phyloP scores from a whole-genome alignment of 2,329 filamentous ascomycete genomes.

The Calonectria pauciramosa region DNA sequence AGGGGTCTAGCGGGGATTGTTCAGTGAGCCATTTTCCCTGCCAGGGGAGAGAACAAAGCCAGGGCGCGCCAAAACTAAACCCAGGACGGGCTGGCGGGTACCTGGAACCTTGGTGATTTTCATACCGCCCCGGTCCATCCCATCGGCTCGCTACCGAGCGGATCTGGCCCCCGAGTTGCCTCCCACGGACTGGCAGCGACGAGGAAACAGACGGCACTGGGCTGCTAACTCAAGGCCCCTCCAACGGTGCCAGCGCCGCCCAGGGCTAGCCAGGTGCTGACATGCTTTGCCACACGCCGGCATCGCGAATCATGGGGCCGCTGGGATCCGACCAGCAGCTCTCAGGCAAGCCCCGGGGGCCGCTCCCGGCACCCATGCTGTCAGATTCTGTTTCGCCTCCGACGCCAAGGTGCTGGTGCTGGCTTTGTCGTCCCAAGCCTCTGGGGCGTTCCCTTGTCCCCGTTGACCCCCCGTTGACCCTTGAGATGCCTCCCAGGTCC shows the following conservation, averaged over 20 bases:
- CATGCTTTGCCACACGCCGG: conserved; percentile 20
- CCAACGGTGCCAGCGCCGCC: conserved; percentile 1
- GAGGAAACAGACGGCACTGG: neutral
- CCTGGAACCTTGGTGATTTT: conserved; percentile 20
- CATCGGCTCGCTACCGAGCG: conserved; percentile 41
- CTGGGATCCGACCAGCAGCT: conserved; percentile 24
- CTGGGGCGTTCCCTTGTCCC: conserved; percentile 25
- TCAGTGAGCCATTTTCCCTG: conserved; percentile 44
- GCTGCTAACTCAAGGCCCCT: neutral
- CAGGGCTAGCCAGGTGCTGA: conserved; percentile 31
- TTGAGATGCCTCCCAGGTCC: conserved; percentile 27
- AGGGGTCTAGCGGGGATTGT: conserved; percentile 23
- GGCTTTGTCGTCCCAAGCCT: conserved; percentile 35
- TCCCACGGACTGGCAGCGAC: conserved; percentile 11
- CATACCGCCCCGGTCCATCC: conserved; percentile 27
- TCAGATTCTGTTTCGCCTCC: conserved; percentile 17
- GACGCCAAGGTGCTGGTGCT: conserved; percentile 18
- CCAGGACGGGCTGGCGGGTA: neutral
- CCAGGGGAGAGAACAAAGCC: conserved; percentile 13
- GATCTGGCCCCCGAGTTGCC: conserved; percentile 27
- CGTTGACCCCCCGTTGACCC: conserved; percentile 32
- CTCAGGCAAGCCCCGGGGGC: neutral
- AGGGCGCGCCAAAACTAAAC: conserved; percentile 20
- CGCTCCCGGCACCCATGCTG: conserved; percentile 3
- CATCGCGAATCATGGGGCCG: conserved; percentile 42